Conservation (phyloP, 805 yeast species). For the Kluyveromyces dobzhanskii region DNA sequence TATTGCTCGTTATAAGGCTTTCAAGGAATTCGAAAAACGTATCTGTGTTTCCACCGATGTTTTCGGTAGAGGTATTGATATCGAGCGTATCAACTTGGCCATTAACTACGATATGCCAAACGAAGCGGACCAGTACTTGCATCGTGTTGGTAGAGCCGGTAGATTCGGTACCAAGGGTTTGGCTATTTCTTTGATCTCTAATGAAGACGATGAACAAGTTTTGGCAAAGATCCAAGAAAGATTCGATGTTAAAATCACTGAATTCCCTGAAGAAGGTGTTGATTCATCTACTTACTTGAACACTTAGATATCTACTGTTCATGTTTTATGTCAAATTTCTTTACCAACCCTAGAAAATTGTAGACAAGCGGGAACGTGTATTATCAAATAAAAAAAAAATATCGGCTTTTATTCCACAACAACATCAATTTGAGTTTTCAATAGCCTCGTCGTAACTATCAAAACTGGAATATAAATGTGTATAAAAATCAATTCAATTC, state of each 20-base stretch:
- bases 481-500: too few species aligned
- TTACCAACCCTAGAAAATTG: too few species aligned
- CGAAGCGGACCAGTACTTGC: slow-evolving; percentile 97
- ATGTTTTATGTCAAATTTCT: too few species aligned
- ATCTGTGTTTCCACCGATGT: slow-evolving; percentile 98
- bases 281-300: slow-evolving; percentile 98
- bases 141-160: slow-evolving; percentile 99
- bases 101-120: slow-evolving; percentile 94
- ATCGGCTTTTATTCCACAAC: too few species aligned
- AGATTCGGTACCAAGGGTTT: slow-evolving; percentile 99
- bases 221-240: slow-evolving; percentile 91
- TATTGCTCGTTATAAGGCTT: slow-evolving; percentile 90
- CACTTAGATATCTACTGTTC: slow-evolving; percentile 39
- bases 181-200: slow-evolving; percentile 82
- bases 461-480: too few species aligned
- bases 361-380: too few species aligned
- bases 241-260: slow-evolving; percentile 90
- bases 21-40: slow-evolving; percentile 97
- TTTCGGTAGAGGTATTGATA: slow-evolving; percentile 98
- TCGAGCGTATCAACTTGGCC: slow-evolving; percentile 96
- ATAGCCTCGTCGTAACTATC: too few species aligned
- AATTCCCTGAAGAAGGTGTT: slow-evolving; percentile 96
- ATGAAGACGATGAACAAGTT: slow-evolving; percentile 82
- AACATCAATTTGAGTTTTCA: too few species aligned
- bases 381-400: too few species aligned